Base-by-base conservation (phyloP, 2,329 filamentous ascomycete genomes). In the Diaporthe sp. region DNA sequence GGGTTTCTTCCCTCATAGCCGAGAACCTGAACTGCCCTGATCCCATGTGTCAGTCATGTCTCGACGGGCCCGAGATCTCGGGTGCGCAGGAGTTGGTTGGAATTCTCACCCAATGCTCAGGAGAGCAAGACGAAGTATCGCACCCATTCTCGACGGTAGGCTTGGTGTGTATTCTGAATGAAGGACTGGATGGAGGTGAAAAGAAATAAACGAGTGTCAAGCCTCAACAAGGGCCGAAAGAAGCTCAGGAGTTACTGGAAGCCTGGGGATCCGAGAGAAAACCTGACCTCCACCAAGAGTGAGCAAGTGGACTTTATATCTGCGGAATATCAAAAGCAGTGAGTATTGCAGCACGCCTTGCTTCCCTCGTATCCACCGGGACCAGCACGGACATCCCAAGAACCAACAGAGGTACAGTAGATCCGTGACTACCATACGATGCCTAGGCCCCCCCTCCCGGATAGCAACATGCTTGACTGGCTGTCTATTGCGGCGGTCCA, bases 11-110 rank as follows among this genome's bases (percentile, higher is more conserved):
- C 49, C 31, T 75, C 70, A 31, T 76, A 61, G 53, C 75, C 65
- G 49, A 76, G 75, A 57, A 75, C 75, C 55, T 73, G 68, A 46
- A 58, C 46, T 34, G 58, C 72, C 65, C 75, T 75, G 70, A 39
- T 39, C 39, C 8, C 12, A 53, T 65, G 72, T 76, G 75, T 73
- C 46, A 76, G 73, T 75, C 75, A 73, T 75, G 73, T 75, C 70
- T 73, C 37, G 68, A 49, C 22, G n/a, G 25, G 46, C 39, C 58
- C 44, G 34, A 44, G 58, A 31, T 7, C 39, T 51, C 25, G 57
- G 58, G 51, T 53, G 34, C 13, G 46, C 34, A 42, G 34, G 44
- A 55, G 12, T 17, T 4, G 25, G 13, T 10, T 37, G 60, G 10
- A 22, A 22, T 37, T 7, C 73, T 76, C 17, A 76, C 75, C 70